Conservation (phyloP, 345 rosid species). For the Bretschneidera sinensis region DNA sequence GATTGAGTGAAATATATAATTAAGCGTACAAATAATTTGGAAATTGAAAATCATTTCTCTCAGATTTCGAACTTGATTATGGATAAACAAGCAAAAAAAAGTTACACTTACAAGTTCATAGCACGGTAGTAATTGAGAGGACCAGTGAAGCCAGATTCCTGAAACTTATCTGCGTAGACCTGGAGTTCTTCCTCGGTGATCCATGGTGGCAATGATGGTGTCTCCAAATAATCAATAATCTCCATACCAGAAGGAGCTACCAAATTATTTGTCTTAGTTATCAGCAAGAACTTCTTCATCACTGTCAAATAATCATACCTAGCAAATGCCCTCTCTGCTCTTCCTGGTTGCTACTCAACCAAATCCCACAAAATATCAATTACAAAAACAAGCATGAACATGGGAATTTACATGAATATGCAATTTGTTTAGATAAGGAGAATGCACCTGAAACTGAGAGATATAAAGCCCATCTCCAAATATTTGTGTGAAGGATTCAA, state of each 20-base stretch:
- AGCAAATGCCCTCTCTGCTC: slow-evolving; percentile 65
- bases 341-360: slow-evolving; percentile 52
- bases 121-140: slow-evolving; percentile 60
- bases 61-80: neutral
- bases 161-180: slow-evolving; percentile 59
- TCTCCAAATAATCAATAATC: slow-evolving; percentile 51
- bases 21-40: no score
- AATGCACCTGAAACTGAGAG: slow-evolving; percentile 57
- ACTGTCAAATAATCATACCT: slow-evolving; percentile 52
- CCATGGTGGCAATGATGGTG: slow-evolving; percentile 58
- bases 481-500: slow-evolving; percentile 13
- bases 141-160: slow-evolving; percentile 60
- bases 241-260: slow-evolving; percentile 62
- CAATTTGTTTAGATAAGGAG: neutral
- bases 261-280: slow-evolving; percentile 39
- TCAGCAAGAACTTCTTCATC: slow-evolving; percentile 62
- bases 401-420: no score
- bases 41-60: no score
- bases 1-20: no score
- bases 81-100: neutral
- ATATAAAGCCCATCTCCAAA: slow-evolving; percentile 57
- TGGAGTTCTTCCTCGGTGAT: slow-evolving; percentile 60
- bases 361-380: neutral
- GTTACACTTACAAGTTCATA: slow-evolving; percentile 44
- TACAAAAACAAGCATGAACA: neutral